phyloP scores from a whole-genome alignment of 352 stramenopile genomes.

The Elongisporangium senticosum region DNA sequence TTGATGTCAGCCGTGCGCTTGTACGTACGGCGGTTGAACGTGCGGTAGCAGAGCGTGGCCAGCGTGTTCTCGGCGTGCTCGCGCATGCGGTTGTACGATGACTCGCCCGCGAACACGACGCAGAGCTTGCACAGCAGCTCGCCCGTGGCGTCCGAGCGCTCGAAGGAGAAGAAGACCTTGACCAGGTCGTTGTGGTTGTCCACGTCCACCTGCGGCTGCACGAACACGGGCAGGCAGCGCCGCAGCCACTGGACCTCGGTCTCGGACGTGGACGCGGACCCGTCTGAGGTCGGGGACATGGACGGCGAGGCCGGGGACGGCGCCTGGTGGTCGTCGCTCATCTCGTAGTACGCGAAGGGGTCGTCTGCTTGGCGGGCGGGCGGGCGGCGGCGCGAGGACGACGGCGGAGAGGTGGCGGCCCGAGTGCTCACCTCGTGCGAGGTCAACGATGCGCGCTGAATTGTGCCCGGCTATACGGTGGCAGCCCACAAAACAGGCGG shows the following conservation, averaged over 20 bases:
- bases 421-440: slow-evolving; percentile 1
- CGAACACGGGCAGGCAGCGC: slow-evolving; percentile 75
- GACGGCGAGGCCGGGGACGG: slow-evolving; percentile 12
- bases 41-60: slow-evolving; percentile 76
- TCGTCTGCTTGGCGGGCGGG: slow-evolving; percentile 8
- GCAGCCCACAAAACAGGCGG: background rate
- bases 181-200: slow-evolving; percentile 75
- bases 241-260: slow-evolving; percentile 70
- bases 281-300: slow-evolving; percentile 8
- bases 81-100: slow-evolving; percentile 77
- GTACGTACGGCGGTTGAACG: slow-evolving; percentile 82
- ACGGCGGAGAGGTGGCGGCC: background rate
- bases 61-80: slow-evolving; percentile 70
- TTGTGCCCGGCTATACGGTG: background rate
- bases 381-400: slow-evolving; percentile 2
- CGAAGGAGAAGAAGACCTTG: slow-evolving; percentile 81
- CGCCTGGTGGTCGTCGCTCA: slow-evolving; percentile 27
- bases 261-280: slow-evolving; percentile 16
- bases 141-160: slow-evolving; percentile 43
- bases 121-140: slow-evolving; percentile 72
- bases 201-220: slow-evolving; percentile 81
- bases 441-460: background rate
- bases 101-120: slow-evolving; percentile 77
- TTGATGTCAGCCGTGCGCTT: slow-evolving; percentile 88
- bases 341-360: slow-evolving; percentile 38